These are phyloP conservation scores for Ophiostoma piceae DNA, from an alignment of 2,329 filamentous ascomycete species.

Conservation along the genomic window DNA sequence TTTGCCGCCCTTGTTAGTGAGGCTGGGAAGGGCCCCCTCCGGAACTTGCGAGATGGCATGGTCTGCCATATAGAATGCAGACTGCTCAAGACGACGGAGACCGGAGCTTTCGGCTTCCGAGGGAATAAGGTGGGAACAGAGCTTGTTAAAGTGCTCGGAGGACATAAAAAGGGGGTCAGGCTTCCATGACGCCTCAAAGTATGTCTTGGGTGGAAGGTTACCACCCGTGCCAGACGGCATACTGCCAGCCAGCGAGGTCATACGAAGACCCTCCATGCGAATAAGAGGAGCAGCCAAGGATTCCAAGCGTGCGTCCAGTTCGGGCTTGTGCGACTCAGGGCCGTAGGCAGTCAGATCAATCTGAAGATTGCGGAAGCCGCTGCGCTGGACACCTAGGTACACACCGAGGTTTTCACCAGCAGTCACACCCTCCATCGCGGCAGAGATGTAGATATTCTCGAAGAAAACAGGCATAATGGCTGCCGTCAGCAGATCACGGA, in stretches of 20 bases:
- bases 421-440: slow-evolving; percentile 10
- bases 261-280: slow-evolving; percentile 27
- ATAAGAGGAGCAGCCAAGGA: slow-evolving; percentile 20
- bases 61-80: slow-evolving; percentile 27
- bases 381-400: slow-evolving; percentile 23
- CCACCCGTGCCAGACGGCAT: slow-evolving; percentile 16
- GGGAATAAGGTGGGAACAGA: slow-evolving; percentile 25
- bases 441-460: slow-evolving; percentile 23
- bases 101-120: slow-evolving; percentile 18
- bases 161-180: slow-evolving; percentile 25
- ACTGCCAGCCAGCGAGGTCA: slow-evolving; percentile 26
- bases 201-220: slow-evolving; percentile 25
- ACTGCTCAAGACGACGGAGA: slow-evolving; percentile 25
- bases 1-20: slow-evolving; percentile 25
- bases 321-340: background rate
- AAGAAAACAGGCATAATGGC: slow-evolving; percentile 29
- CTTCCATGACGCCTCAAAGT: slow-evolving; percentile 25
- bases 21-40: background rate
- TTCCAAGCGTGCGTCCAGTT: background rate
- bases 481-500: slow-evolving; percentile 25
- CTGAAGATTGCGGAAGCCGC: slow-evolving; percentile 27
- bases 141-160: slow-evolving; percentile 21
- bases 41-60: slow-evolving; percentile 20
- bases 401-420: slow-evolving; percentile 23
- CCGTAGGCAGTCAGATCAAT: slow-evolving; percentile 26